phyloP scores from a whole-genome alignment of 192 early-diverging fungal species.

The Coemansia sp. region DNA sequence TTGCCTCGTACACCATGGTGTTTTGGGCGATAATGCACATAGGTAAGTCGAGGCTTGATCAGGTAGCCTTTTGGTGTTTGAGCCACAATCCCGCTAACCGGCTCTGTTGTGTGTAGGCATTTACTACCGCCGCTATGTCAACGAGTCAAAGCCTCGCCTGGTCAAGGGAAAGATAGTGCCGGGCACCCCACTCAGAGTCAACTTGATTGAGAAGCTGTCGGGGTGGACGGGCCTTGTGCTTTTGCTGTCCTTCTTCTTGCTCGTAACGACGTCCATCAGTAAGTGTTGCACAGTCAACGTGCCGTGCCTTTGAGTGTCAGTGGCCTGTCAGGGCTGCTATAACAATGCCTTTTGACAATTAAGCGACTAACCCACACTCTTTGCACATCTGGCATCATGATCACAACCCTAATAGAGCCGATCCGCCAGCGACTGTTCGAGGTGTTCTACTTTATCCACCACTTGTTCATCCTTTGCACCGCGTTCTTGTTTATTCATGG shows the following conservation, averaged over 20 bases:
- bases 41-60: slow-evolving; percentile 8
- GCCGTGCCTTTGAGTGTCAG: background rate
- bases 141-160: slow-evolving; percentile 12
- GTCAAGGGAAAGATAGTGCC: slow-evolving; percentile 11
- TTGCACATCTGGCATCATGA: background rate
- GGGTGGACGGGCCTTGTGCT: slow-evolving; percentile 73
- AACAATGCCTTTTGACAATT: background rate
- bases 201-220: slow-evolving; percentile 22
- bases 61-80: background rate
- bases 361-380: background rate
- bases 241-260: slow-evolving; percentile 59
- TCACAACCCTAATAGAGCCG: slow-evolving; percentile 19
- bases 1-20: slow-evolving; percentile 64
- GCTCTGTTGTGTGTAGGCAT: slow-evolving; percentile 14
- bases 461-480: slow-evolving; percentile 69
- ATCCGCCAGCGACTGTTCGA: slow-evolving; percentile 66
- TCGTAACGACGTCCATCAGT: slow-evolving; percentile 58
- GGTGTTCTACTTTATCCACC: slow-evolving; percentile 77
- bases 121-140: slow-evolving; percentile 29
- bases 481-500: slow-evolving; percentile 69
- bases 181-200: slow-evolving; percentile 19
- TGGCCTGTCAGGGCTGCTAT: background rate
- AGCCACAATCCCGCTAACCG: background rate
- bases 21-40: slow-evolving; percentile 65
- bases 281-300: slow-evolving; percentile 6